Evolutionary conservation across 2,329 filamentous ascomycete genomes (phyloP), one percentile per base, ranked within the genome.

Genomic region (Fusarium temperatum): DNA sequence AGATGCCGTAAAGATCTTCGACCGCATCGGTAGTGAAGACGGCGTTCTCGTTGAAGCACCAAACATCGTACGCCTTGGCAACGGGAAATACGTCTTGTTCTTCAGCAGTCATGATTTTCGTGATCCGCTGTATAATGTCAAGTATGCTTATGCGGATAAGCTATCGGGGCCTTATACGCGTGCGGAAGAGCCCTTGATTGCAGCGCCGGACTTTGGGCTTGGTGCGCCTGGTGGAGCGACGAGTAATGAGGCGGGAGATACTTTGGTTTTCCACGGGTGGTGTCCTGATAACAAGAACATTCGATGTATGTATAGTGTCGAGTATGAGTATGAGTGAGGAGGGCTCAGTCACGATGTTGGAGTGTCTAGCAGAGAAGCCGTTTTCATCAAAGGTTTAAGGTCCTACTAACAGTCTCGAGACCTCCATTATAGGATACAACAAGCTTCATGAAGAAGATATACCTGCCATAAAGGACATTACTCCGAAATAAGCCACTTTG

Each of bases 21-120:
- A 70, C n/a, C 58, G 67, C 13, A 50, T 70, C 10, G 58, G 50
- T 3, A 48, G 47, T 11, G 58, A 70, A 22, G 67, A 70, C 3
- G 67, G 66, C 0, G 39, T 58, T 7, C 60, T 63, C 0, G 39
- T 68, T 1, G 67, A 70, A 32, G 65, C 67, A 6, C 67, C 65
- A 22, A 69, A 70, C 24, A 58, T 70, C 5, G 59, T 69, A 2
- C 24, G 38, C 0, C n/a, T 70, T 2, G 50, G 54, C 15, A 70
- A 54, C 7, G 65, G 67, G 3, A 63, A 53, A 38, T 70, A 69
- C 1, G 58, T 69, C 1, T 11, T 69, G 6, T 69, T 70, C 58
- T 69, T 63, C 9, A 70, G 67, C 58, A 58, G 65, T 9, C 58
- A 68, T 9, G 28, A 58, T n/a, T 70, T 70, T 14, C 51, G 62